phyloP scores from a whole-genome alignment of 2,329 filamentous ascomycete species.

The Pseudohalonectria lignicola region DNA sequence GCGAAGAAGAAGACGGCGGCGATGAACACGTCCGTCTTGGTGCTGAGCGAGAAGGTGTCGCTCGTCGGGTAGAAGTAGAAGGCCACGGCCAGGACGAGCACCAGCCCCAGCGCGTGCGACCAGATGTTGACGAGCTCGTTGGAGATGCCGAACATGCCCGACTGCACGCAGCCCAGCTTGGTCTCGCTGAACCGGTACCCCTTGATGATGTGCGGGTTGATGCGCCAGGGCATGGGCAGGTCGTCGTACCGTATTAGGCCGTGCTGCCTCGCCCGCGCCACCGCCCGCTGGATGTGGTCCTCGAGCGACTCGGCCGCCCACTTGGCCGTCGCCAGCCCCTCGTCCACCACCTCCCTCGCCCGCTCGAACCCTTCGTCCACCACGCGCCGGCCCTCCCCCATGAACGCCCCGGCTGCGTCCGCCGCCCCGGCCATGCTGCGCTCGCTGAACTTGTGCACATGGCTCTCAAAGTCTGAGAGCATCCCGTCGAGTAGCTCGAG shows the following conservation, averaged over 20 bases:
- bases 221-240: slow-evolving; percentile 80
- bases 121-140: slow-evolving; percentile 98
- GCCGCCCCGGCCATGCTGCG: slow-evolving; percentile 57
- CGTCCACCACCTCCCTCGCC: slow-evolving; percentile 67
- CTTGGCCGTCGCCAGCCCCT: slow-evolving; percentile 71
- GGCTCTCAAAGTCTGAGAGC: slow-evolving; percentile 72
- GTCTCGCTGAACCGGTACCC: slow-evolving; percentile 93
- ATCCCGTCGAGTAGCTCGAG: slow-evolving; percentile 80
- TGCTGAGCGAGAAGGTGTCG: slow-evolving; percentile 75
- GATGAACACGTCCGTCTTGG: slow-evolving; percentile 80
- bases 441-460: slow-evolving; percentile 70
- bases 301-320: slow-evolving; percentile 74
- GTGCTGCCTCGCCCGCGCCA: slow-evolving; percentile 62
- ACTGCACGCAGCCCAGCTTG: slow-evolving; percentile 78
- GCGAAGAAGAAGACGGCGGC: slow-evolving; percentile 94
- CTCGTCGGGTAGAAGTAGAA: slow-evolving; percentile 94
- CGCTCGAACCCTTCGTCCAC: slow-evolving; percentile 69
- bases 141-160: slow-evolving; percentile 63
- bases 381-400: slow-evolving; percentile 69
- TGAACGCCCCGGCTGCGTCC: slow-evolving; percentile 58
- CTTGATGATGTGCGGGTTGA: slow-evolving; percentile 84
- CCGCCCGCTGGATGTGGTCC: slow-evolving; percentile 72
- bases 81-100: slow-evolving; percentile 77
- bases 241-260: slow-evolving; percentile 84
- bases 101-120: slow-evolving; percentile 84